phyloP scores from a whole-genome alignment of 768 basidiomycete genomes.

The Boletus rubroflammeus region DNA sequence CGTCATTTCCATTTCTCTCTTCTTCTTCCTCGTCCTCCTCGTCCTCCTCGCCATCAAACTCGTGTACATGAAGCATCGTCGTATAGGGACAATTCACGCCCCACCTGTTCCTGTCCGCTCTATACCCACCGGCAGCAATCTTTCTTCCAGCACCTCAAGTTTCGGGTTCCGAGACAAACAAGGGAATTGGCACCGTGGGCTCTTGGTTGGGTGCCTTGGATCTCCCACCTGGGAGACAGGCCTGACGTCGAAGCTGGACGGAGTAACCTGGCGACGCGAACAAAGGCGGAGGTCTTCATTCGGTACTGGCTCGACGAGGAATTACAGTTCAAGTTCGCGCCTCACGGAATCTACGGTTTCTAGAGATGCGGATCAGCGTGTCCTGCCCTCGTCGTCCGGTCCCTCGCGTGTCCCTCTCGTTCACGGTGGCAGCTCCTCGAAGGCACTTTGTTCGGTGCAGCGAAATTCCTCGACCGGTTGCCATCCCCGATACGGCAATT shows the following conservation, averaged over 20 bases:
- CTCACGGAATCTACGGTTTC: slow-evolving; percentile 7
- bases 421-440: background rate
- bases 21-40: slow-evolving; percentile 13
- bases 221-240: slow-evolving; percentile 32
- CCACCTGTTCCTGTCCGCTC: background rate
- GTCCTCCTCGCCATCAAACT: slow-evolving; percentile 22
- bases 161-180: slow-evolving; percentile 6
- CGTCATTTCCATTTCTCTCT: slow-evolving; percentile 9
- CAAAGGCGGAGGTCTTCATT: slow-evolving; percentile 3
- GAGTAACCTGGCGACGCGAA: slow-evolving; percentile 4
- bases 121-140: background rate
- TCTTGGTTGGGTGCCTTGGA: slow-evolving; percentile 30
- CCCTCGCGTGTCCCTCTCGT: background rate
- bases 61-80: slow-evolving; percentile 29
- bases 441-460: background rate
- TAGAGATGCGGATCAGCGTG: slow-evolving; percentile 1
- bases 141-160: slow-evolving; percentile 1
- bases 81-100: slow-evolving; percentile 25
- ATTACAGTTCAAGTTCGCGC: slow-evolving; percentile 4
- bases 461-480: background rate
- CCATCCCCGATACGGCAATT: background rate
- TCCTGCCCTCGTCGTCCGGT: background rate
- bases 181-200: slow-evolving; percentile 3
- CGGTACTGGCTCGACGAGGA: slow-evolving; percentile 1
- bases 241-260: slow-evolving; percentile 13